phyloP scores from a whole-genome alignment of 306 rosid genomes.

The Phaseolus lunatus region DNA sequence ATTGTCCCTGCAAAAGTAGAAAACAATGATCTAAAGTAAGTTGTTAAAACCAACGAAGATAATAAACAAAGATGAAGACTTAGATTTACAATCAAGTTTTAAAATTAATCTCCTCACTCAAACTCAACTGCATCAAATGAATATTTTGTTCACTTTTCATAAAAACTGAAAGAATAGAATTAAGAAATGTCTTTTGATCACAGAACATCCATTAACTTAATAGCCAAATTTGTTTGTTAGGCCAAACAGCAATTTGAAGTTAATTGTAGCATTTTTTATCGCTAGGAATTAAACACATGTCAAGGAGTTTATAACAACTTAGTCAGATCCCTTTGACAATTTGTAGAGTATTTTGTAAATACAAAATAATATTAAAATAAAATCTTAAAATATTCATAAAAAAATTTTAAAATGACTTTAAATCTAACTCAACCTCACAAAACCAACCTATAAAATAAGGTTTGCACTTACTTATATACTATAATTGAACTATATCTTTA shows the following conservation, averaged over 20 bases:
- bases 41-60: conserved; percentile 28
- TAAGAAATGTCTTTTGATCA: conserved; percentile 12
- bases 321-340: too few relatives aligned
- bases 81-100: conserved; percentile 21
- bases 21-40: conserved; percentile 19
- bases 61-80: not conserved
- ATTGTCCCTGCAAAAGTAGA: conserved; percentile 73
- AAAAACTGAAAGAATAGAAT: conserved; percentile 13
- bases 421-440: too few relatives aligned
- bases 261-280: not conserved
- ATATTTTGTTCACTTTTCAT: conserved; percentile 24
- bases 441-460: too few relatives aligned
- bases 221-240: conserved; percentile 14
- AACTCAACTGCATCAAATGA: conserved; percentile 25
- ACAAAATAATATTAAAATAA: not conserved
- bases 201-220: conserved; percentile 12
- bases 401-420: not conserved
- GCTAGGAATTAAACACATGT: too few relatives aligned
- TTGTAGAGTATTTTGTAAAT: not conserved
- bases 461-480: too few relatives aligned
- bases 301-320: too few relatives aligned
- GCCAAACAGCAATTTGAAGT: conserved; percentile 10
- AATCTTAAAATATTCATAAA: conserved; percentile 12
- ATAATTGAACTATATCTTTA: too few relatives aligned
- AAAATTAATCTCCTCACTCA: conserved; percentile 4